Conservation (phyloP, 2,329 filamentous ascomycete species). For the Calonectria crousiana region DNA sequence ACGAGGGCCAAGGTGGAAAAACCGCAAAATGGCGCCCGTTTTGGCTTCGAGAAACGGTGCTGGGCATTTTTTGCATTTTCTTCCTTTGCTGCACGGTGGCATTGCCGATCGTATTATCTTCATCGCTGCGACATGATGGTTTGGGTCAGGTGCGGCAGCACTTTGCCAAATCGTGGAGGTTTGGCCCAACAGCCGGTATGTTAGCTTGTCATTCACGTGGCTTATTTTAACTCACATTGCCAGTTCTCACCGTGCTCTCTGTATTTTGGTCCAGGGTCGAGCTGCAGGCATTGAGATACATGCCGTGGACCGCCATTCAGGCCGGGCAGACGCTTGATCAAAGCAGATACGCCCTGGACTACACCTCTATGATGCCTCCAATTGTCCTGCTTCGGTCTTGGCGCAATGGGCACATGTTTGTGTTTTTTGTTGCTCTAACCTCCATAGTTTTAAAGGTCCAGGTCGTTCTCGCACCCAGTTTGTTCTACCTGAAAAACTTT, state of each 20-base stretch:
- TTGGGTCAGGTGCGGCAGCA: neutral
- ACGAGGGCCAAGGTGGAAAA: neutral
- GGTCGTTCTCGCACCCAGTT: neutral
- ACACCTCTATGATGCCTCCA: neutral
- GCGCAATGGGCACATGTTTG: neutral
- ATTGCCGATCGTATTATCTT: neutral
- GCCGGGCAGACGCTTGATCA: neutral
- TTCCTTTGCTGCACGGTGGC: neutral
- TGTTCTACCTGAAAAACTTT: neutral
- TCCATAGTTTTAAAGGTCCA: neutral
- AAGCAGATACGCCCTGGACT: neutral
- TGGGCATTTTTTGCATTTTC: neutral
- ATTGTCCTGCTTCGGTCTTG: neutral
- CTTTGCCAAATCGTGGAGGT: neutral
- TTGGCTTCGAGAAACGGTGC: neutral
- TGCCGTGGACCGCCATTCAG: neutral
- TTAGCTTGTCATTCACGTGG: neutral
- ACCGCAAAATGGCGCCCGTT: neutral
- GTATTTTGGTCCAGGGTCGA: neutral
- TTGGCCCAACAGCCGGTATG: neutral
- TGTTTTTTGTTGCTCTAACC: neutral
- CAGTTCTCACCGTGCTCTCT: neutral
- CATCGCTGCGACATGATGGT: neutral
- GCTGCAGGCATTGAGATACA: neutral
- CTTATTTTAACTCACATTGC: neutral